Conservation (phyloP, 2,329 filamentous ascomycete species). For the Fusarium kyushuense region DNA sequence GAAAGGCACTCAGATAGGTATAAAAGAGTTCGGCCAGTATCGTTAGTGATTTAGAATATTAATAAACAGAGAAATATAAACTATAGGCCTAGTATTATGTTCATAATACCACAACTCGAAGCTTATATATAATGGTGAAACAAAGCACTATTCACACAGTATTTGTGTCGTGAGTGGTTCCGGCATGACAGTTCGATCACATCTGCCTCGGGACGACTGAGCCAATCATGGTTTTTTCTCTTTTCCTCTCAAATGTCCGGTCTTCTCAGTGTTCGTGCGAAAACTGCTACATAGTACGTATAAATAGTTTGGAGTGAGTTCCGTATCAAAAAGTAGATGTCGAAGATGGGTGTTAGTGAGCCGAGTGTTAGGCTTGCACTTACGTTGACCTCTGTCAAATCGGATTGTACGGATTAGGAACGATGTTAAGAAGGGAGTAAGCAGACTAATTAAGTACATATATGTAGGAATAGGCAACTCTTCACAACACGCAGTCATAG, state of each 20-base stretch:
- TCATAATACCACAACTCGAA: too few relatives aligned
- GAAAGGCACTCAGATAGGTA: background rate
- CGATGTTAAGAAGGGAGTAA: background rate
- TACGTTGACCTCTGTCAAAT: slow-evolving; percentile 1
- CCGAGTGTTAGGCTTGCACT: background rate
- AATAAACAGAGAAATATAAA: background rate
- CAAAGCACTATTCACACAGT: background rate
- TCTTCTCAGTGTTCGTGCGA: background rate
- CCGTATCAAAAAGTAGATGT: background rate
- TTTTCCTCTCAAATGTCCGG: background rate
- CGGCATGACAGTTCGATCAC: background rate
- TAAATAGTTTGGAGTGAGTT: background rate
- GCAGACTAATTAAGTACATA: slow-evolving; percentile 1
- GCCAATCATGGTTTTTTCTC: background rate
- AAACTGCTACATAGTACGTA: background rate
- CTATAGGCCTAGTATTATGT: background rate
- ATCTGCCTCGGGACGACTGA: background rate
- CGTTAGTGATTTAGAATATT: background rate
- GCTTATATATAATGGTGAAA: too few relatives aligned
- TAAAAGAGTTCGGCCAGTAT: background rate
- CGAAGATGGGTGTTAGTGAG: background rate
- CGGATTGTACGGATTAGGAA: background rate
- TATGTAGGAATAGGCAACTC: slow-evolving; percentile 1
- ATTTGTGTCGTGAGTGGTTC: background rate
- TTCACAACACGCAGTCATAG: slow-evolving; percentile 4